Base-by-base conservation (phyloP, 2,329 filamentous ascomycete genomes). In the Cordyceps militaris region DNA sequence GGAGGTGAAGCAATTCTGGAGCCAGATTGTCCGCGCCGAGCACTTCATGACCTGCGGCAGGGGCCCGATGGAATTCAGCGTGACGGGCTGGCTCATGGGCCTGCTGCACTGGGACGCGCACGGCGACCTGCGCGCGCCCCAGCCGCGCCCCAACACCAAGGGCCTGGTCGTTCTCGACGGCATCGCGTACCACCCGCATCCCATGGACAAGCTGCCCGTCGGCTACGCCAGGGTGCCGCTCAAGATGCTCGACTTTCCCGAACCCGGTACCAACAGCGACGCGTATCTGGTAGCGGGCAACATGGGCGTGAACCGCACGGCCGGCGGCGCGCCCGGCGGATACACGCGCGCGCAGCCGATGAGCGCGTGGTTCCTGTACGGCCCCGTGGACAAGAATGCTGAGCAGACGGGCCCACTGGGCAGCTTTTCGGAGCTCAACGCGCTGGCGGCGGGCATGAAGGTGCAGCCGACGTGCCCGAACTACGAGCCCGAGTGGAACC, bases 11-110 rank as follows among this genome's bases (percentile, higher is more conserved):
- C 57, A 63, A 1, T 81, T 81, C 50, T 81, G 78, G 77, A 65
- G 63, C 28, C 66, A 70, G 59, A 75, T 75, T 50, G 74, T 75
- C 2, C 65, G 70, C 7, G 69, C 68, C 0, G 65, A 70, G 46
- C 70, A 67, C 47, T 63, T 60, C 56, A 69, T 59, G 49, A 63
- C 59, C n/a, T 72, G 62, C 44, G 65, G 65, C n/a, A 64, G 58
- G 40, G 70, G 64, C 2, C 65, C 63, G 26, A 66, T 49, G 61
- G 73, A 71, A 62, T 74, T 65, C 62, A 66, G 68, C 48, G 59
- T 78, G 2, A 74, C 72, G 0, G 78, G 79, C 5, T 81, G 77
- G 78, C 71, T 79, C 54, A 75, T 74, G 0, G 76, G 72, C 0
- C 79, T 81, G 60, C 67, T 74, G 61, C 76, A 74, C 61, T 81